phyloP scores from a whole-genome alignment of 169 alveolate genomes.

The Plasmodium sp. region DNA sequence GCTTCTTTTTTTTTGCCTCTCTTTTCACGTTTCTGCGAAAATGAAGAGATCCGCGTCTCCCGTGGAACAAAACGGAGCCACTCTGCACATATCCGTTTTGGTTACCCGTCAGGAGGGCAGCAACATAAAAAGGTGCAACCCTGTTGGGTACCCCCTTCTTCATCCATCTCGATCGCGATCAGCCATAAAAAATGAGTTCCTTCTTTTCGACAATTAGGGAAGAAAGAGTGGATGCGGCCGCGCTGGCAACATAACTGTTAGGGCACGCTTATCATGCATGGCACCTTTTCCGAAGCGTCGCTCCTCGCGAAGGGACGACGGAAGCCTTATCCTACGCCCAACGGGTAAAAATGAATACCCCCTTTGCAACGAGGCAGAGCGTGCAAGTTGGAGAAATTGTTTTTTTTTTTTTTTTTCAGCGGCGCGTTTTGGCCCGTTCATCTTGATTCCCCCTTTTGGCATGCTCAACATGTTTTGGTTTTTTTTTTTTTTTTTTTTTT shows the following conservation, averaged over 20 bases:
- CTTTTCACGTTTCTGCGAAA: neutral
- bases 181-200: neutral
- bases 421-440: neutral
- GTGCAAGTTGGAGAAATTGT: too few relatives aligned
- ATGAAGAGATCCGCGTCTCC: neutral
- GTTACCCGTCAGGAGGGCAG: neutral
- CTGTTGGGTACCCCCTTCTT: neutral
- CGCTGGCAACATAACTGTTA: neutral
- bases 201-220: neutral
- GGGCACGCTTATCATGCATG: neutral
- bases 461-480: neutral
- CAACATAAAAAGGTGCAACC: neutral
- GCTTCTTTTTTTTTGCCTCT: neutral
- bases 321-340: neutral
- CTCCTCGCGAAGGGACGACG: neutral
- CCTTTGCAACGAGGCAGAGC: neutral
- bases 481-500: conserved; percentile 1
- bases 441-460: neutral
- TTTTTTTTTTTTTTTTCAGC: neutral
- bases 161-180: neutral
- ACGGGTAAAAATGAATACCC: neutral
- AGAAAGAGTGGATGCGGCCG: neutral
- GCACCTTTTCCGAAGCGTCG: neutral
- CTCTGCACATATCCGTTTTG: neutral
- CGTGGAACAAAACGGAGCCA: neutral